phyloP scores from a whole-genome alignment of 148 eudicot species.

The Camellia lanceoleosa region DNA sequence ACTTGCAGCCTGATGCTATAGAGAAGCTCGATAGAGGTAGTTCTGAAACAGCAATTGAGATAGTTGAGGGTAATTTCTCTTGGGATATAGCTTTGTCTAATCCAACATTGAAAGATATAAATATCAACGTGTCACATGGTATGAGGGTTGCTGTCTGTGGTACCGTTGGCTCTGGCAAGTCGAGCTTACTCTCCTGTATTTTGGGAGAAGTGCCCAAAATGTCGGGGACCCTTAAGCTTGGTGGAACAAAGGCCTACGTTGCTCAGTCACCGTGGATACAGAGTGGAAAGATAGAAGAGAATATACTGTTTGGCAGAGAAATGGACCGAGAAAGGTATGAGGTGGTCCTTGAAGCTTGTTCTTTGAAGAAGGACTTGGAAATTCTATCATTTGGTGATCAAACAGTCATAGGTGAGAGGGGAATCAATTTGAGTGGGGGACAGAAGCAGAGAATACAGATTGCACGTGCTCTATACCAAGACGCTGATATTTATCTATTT shows the following conservation, averaged over 20 bases:
- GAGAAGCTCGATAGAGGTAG: conserved; percentile 35
- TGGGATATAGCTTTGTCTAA: conserved; percentile 42
- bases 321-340: conserved; percentile 45
- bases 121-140: conserved; percentile 37
- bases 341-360: conserved; percentile 49
- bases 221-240: conserved; percentile 37
- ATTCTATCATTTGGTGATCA: conserved; percentile 49
- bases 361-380: conserved; percentile 53
- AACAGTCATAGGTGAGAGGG: conserved; percentile 54
- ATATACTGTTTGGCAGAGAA: conserved; percentile 46
- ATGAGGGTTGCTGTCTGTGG: conserved; percentile 62
- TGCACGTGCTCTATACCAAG: conserved; percentile 51
- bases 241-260: conserved; percentile 55
- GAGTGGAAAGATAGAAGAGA: conserved; percentile 52
- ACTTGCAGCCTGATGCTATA: conserved; percentile 34
- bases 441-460: conserved; percentile 63
- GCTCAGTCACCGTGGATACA: conserved; percentile 60
- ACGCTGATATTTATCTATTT: conserved; percentile 51
- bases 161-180: conserved; percentile 58
- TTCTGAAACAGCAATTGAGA: conserved; percentile 36
- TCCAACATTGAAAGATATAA: conserved; percentile 40
- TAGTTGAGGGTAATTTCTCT: conserved; percentile 45
- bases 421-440: conserved; percentile 61
- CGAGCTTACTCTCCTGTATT: conserved; percentile 49
- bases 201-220: conserved; percentile 49